Evolutionary conservation across 2,329 filamentous ascomycete species (phyloP), one percentile per base, ranked within the genome.

Genomic region (Paracoccidioides brasiliensis): DNA sequence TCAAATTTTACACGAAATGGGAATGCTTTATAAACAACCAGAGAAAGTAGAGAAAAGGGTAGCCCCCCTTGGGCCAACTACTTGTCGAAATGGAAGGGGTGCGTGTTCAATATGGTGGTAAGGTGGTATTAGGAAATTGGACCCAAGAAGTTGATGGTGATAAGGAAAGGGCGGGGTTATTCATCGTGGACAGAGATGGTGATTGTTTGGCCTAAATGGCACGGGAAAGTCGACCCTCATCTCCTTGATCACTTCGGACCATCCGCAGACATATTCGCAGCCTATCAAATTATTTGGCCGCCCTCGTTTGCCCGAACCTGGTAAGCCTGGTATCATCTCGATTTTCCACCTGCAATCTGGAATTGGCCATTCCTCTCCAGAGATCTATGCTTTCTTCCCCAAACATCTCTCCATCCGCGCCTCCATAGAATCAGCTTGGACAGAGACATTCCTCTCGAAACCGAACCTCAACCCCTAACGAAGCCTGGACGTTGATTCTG

Each of bases 181-280:
- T 30, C 81, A 83, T 42, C 81, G 85, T 53, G 90, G 91, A 30
- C 83, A 96, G 67, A 82, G 90, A 59, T 95, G 90, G 86, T 91
- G 88, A 3, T 80, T 97, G 15, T 93, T 98, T 65, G 93, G 93
- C 0, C 86, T 90, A 37, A 97, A 98, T 63, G 93, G 80, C 10
- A 95, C 89, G 0, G 93, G 93, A 15, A 98, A 98, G 74, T 98
- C 93, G 0, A 98, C 93, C 0, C 79, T 98, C 42, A 80, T 97
- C 33, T 93, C 90, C 4, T 78, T 98, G 5, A 86, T 98, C 57
- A 94, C 88, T 57, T 97, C 91, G 0, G 93, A 98, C 65, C 93
- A 98, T 64, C 93, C 93, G 0, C 91, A 97, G 69, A 84, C 90
- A 0, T 98, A 97, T 69, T 88, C 88, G 0, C 80, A 90, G 30